A percentile compares a stretch with the other conserved stretches of the same genome.
Evolutionary conservation across 768 basidiomycete genomes (phyloP).

Genomic region (Lactifluus subvellereus): DNA sequence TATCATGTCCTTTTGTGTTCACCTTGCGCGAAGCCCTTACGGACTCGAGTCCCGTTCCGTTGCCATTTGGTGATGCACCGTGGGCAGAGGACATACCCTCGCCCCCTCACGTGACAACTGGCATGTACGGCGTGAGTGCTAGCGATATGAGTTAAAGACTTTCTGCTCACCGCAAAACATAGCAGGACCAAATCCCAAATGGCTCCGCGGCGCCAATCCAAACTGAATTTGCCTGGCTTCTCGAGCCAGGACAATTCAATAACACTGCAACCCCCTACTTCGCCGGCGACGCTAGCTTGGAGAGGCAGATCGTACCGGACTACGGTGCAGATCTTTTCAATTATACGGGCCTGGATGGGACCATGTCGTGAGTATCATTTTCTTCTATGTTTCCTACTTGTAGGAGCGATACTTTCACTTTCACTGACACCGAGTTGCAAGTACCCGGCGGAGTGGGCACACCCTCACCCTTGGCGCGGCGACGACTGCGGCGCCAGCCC

Average conservation of each 20-base stretch:
- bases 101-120: too few species aligned
- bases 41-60: neutral
- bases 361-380: neutral
- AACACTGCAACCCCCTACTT: too few species aligned
- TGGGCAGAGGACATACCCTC: neutral
- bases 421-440: too few species aligned
- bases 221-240: neutral
- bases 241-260: too few species aligned
- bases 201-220: neutral
- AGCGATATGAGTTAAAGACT: neutral
- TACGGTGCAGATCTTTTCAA: too few species aligned
- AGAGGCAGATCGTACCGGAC: too few species aligned
- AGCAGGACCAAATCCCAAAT: neutral
- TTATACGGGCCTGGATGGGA: too few species aligned
- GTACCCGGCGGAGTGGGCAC: too few species aligned
- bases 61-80: neutral
- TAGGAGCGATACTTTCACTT: too few species aligned
- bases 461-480: too few species aligned
- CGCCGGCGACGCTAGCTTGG: too few species aligned
- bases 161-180: neutral
- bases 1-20: neutral
- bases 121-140: neutral
- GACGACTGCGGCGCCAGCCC: too few species aligned
- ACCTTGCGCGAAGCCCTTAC: neutral
- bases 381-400: neutral